Percentiles rank a stretch among this genome's conserved stretches.
phyloP scores from a whole-genome alignment of 2,329 filamentous ascomycete species.

The Neonectria faginata region DNA sequence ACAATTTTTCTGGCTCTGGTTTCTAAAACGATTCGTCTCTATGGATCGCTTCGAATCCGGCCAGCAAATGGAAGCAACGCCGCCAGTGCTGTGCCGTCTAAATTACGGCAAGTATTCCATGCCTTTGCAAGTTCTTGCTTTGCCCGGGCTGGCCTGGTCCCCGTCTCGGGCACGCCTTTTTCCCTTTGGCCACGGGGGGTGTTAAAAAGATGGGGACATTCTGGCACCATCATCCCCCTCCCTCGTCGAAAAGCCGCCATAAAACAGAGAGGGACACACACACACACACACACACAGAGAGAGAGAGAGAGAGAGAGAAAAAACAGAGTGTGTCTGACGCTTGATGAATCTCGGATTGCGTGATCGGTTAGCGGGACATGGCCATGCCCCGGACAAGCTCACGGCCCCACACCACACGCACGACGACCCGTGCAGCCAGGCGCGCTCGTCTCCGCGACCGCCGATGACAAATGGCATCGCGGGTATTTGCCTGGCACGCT shows the following conservation, averaged over 20 bases:
- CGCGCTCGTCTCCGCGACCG: slow-evolving; percentile 39
- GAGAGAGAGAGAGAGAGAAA: slow-evolving; percentile 24
- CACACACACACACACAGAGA: slow-evolving; percentile 16
- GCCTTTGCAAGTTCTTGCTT: slow-evolving; percentile 11
- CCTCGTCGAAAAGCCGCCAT: background rate
- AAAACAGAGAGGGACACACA: slow-evolving; percentile 19
- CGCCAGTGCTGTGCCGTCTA: background rate
- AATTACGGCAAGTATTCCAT: slow-evolving; percentile 5
- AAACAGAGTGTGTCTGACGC: slow-evolving; percentile 31
- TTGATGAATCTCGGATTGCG: slow-evolving; percentile 49
- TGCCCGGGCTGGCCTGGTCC: slow-evolving; percentile 24
- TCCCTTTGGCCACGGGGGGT: slow-evolving; percentile 19
- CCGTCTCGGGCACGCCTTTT: slow-evolving; percentile 25
- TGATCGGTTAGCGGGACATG: slow-evolving; percentile 48
- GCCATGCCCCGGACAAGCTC: slow-evolving; percentile 44
- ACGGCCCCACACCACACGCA: slow-evolving; percentile 37
- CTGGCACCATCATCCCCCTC: slow-evolving; percentile 4
- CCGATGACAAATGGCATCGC: slow-evolving; percentile 44
- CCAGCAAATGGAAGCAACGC: slow-evolving; percentile 17
- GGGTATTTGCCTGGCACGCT: slow-evolving; percentile 42
- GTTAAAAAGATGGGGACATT: slow-evolving; percentile 9
- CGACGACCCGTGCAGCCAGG: background rate
- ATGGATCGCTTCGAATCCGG: slow-evolving; percentile 41
- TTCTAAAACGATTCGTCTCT: slow-evolving; percentile 46
- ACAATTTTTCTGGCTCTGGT: slow-evolving; percentile 38